These are phyloP conservation scores for Carex parvula DNA, from an alignment of 176 grass and related monocot genomes.

Conservation along the genomic window DNA sequence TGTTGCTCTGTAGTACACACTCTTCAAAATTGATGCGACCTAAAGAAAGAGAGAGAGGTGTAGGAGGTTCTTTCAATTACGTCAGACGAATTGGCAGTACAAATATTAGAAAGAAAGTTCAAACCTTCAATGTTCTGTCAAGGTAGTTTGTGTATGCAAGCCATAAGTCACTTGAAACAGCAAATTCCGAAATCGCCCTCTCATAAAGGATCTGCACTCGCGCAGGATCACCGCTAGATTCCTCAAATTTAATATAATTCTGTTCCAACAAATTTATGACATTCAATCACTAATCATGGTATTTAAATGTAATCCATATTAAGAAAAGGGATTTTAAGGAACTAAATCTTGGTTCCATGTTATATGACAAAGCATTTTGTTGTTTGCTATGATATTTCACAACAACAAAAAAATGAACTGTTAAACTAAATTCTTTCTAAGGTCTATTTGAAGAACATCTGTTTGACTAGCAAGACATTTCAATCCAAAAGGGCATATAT, in stretches of 20 bases:
- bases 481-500: neutral
- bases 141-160: constrained; percentile 71
- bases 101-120: neutral
- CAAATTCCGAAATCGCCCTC: constrained; percentile 70
- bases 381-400: no score
- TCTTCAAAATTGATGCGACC: constrained; percentile 70
- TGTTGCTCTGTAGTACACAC: constrained; percentile 79
- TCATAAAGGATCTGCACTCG: constrained; percentile 92
- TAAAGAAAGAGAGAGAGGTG: constrained; percentile 27
- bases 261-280: constrained; percentile 34
- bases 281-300: constrained; percentile 2
- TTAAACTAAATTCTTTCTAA: neutral
- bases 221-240: constrained; percentile 65
- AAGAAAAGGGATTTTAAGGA: neutral
- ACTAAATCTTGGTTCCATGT: neutral
- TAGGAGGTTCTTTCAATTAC: neutral
- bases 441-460: neutral
- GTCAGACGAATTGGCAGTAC: neutral
- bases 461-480: neutral
- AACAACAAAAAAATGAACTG: neutral
- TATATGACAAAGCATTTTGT: neutral
- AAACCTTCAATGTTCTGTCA: constrained; percentile 80
- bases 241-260: constrained; percentile 95
- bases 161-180: constrained; percentile 81
- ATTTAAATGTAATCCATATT: neutral